Conservation (phyloP, 306 rosid species). For the Pueraria montana region DNA sequence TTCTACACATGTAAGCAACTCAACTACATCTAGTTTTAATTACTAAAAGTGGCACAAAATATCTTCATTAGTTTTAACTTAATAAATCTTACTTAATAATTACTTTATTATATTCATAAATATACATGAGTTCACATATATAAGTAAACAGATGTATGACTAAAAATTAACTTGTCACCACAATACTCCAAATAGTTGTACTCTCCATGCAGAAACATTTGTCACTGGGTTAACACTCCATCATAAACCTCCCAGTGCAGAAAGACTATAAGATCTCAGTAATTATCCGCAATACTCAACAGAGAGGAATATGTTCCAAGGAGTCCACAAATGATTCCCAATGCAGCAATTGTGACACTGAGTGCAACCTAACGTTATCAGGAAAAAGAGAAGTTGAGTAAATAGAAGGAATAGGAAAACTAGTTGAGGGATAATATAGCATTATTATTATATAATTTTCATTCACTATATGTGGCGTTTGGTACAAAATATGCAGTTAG, state of each 20-base stretch:
- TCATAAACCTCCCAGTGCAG: background rate
- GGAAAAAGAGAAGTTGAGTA: background rate
- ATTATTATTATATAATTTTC: background rate
- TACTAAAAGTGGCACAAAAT: too few relatives aligned
- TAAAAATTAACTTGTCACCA: background rate
- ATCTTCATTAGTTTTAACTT: background rate
- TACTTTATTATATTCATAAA: background rate
- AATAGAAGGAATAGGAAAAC: slow-evolving; percentile 4
- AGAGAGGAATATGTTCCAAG: slow-evolving; percentile 71
- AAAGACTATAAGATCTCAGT: slow-evolving; percentile 29
- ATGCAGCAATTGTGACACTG: slow-evolving; percentile 42
- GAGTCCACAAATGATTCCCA: slow-evolving; percentile 59
- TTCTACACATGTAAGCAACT: too few relatives aligned
- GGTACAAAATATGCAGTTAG: slow-evolving; percentile 7
- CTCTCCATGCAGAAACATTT: background rate
- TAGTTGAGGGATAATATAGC: background rate
- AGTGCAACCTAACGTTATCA: slow-evolving; percentile 52
- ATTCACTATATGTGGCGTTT: background rate
- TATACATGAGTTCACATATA: background rate
- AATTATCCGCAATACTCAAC: slow-evolving; percentile 44
- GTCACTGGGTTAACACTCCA: background rate
- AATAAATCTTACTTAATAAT: background rate
- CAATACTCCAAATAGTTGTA: background rate
- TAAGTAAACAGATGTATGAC: background rate
- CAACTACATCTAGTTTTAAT: too few relatives aligned